phyloP scores from a whole-genome alignment of 2,329 filamentous ascomycete species.

The Hypocrella siamensis region DNA sequence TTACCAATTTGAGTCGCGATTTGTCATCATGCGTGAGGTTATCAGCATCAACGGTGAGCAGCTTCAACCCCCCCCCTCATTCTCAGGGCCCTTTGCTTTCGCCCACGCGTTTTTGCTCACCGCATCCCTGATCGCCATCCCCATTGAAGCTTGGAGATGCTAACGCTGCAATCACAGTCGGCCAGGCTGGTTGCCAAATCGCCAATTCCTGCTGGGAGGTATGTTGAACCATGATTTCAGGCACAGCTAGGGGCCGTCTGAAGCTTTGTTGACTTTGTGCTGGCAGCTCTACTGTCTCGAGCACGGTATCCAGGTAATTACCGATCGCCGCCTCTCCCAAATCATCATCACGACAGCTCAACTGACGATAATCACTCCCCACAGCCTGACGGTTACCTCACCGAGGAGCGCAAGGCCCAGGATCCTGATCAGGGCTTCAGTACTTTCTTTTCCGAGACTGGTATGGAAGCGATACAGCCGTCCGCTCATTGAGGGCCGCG shows the following conservation, averaged over 20 bases:
- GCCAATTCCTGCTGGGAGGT: conserved; percentile 99
- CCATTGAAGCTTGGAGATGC: conserved; percentile 14
- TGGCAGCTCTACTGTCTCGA: conserved; percentile 96
- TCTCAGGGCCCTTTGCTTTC: too few relatives aligned
- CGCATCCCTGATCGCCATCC: conserved; percentile 1
- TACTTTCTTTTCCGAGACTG: conserved; percentile 99
- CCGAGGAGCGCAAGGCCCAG: conserved; percentile 87
- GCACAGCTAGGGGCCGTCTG: conserved; percentile 9
- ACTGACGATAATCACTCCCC: conserved; percentile 2
- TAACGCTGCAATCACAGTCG: conserved; percentile 57
- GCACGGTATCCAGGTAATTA: conserved; percentile 90
- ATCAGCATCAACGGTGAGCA: conserved; percentile 93
- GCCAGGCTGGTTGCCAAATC: conserved; percentile 99
- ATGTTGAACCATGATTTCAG: conserved; percentile 29
- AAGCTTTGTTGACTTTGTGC: conserved; percentile 8
- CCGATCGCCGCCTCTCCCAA: conserved; percentile 4
- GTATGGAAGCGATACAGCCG: conserved; percentile 33
- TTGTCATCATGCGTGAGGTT: conserved; percentile 87
- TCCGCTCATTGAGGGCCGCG: too few relatives aligned
- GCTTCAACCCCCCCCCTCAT: conserved; percentile 12
- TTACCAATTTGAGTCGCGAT: conserved; percentile 5
- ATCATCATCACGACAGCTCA: conserved; percentile 1
- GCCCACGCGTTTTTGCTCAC: conserved; percentile 7
- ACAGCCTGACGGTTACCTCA: conserved; percentile 96
- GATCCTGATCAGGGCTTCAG: conserved; percentile 96